Evolutionary conservation across 495 filamentous ascomycete species (phyloP).

Genomic region (Penicillium verhagenii): DNA sequence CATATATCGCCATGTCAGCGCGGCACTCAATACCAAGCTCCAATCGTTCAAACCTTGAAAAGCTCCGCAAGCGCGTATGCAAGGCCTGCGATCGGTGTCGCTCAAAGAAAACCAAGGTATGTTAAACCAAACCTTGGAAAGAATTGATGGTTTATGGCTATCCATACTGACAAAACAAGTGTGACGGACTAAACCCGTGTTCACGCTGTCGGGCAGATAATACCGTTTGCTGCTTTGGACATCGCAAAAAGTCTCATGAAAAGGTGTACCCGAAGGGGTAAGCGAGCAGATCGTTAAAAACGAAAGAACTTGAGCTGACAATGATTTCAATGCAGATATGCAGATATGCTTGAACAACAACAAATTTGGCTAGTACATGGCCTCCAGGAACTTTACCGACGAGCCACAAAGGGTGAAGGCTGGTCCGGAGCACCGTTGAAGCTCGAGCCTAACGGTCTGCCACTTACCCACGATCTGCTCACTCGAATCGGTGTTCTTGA

Average conservation of each 20-base stretch:
- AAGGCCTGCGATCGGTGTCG: slow-evolving; percentile 65
- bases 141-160: too few species aligned
- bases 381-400: slow-evolving; percentile 59
- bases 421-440: slow-evolving; percentile 57
- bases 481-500: slow-evolving; percentile 57
- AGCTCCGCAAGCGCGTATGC: slow-evolving; percentile 58
- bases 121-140: slow-evolving; percentile 9
- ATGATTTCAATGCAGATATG: slow-evolving; percentile 47
- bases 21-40: slow-evolving; percentile 45
- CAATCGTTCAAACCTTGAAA: slow-evolving; percentile 44
- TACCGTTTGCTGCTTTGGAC: slow-evolving; percentile 60
- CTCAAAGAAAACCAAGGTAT: slow-evolving; percentile 64
- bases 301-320: too few species aligned
- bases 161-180: too few species aligned
- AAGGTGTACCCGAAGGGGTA: slow-evolving; percentile 65
- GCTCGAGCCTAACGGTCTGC: slow-evolving; percentile 54
- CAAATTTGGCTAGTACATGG: slow-evolving; percentile 61
- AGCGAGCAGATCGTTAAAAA: slow-evolving; percentile 15
- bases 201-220: slow-evolving; percentile 59
- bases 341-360: slow-evolving; percentile 72
- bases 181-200: slow-evolving; percentile 60
- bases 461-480: slow-evolving; percentile 65
- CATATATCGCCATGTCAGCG: slow-evolving; percentile 46
- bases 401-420: slow-evolving; percentile 44
- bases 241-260: slow-evolving; percentile 60